phyloP scores from a whole-genome alignment of 176 grass and related monocot species.

The Oropetium thomaeum region DNA sequence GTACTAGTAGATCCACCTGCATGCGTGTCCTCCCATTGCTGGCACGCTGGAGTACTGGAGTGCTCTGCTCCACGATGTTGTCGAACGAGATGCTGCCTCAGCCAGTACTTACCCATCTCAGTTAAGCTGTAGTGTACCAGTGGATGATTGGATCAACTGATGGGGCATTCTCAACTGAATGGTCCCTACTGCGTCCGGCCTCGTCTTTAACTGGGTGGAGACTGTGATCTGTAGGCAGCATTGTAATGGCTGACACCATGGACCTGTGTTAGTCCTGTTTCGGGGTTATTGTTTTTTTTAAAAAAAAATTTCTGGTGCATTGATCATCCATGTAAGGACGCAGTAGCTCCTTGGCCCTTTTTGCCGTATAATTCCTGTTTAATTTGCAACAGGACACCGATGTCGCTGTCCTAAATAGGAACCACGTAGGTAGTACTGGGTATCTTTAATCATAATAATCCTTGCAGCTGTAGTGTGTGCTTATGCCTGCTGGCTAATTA shows the following conservation, averaged over 20 bases:
- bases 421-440: too few relatives aligned
- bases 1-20: neutral
- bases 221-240: neutral
- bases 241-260: neutral
- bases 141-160: neutral
- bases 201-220: neutral
- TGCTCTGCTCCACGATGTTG: neutral
- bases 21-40: neutral
- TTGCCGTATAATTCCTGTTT: neutral
- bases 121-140: too few relatives aligned
- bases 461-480: neutral
- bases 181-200: too few relatives aligned
- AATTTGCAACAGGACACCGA: neutral
- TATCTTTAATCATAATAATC: neutral
- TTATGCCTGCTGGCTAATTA: neutral
- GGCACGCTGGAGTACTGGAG: neutral
- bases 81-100: neutral
- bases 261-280: constrained; percentile 2
- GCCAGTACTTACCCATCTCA: neutral
- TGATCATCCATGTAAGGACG: neutral
- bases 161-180: too few relatives aligned
- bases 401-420: neutral
- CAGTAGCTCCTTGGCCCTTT: neutral
- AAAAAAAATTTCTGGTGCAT: neutral
- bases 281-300: constrained; percentile 13